Conservation (phyloP, 345 rosid genomes). For the Dipteronia dyeriana region DNA sequence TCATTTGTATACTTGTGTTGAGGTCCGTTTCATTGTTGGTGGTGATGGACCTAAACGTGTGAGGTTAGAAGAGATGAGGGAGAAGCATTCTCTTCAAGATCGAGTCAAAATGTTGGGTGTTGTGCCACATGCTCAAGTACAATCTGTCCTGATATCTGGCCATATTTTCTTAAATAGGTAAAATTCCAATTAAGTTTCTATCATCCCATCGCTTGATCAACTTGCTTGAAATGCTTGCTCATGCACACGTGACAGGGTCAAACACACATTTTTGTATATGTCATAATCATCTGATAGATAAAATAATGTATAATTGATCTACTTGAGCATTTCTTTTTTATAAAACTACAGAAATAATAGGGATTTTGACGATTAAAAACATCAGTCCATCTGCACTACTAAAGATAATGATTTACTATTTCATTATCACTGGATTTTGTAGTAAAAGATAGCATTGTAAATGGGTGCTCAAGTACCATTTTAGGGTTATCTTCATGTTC, state of each 20-base stretch:
- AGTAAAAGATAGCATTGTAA: not conserved
- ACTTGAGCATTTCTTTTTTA: not conserved
- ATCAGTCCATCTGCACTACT: not conserved
- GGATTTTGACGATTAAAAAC: not conserved
- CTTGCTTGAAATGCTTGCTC: not conserved
- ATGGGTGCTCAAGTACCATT: not conserved
- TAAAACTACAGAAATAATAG: not conserved
- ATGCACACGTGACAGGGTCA: not conserved
- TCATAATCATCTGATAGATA: not conserved
- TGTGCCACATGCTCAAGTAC: conserved; percentile 39
- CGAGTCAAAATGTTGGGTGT: conserved; percentile 94
- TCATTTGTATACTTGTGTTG: conserved; percentile 23
- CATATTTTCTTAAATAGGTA: conserved; percentile 92
- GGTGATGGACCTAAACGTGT: conserved; percentile 97
- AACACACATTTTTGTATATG: not conserved
- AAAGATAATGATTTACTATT: not conserved
- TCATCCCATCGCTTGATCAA: not conserved
- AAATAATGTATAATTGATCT: not conserved
- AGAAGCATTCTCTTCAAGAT: conserved; percentile 94
- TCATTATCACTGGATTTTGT: not conserved
- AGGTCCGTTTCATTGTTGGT: conserved; percentile 92
- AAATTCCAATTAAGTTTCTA: not conserved
- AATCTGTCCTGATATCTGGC: no score
- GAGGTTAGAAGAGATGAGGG: conserved; percentile 94
- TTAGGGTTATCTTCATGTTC: not conserved